A percentile compares a stretch with the other conserved stretches of the same genome.
These are phyloP conservation scores for Paecilomyces fulvus DNA, from an alignment of 2,329 filamentous ascomycete species.

Conservation along the genomic window DNA sequence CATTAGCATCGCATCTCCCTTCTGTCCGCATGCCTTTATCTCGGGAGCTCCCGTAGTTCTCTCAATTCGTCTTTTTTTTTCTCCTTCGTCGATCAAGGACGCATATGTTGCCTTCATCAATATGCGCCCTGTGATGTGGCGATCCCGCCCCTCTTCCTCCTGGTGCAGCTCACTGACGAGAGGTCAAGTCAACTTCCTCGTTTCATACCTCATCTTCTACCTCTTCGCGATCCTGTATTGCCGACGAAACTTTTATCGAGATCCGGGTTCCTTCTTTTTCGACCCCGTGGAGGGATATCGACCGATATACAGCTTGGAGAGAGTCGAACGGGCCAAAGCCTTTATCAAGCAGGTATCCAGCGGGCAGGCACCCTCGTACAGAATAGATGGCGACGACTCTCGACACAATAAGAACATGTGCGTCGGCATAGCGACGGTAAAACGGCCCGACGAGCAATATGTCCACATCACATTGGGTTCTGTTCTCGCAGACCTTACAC, in stretches of 20 bases:
- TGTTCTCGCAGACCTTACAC: conserved; percentile 34
- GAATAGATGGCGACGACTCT: background rate
- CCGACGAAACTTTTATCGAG: conserved; percentile 12
- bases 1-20: background rate
- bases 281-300: conserved; percentile 14
- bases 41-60: background rate
- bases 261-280: conserved; percentile 17
- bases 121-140: background rate
- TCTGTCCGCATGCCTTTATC: background rate
- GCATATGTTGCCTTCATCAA: background rate
- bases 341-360: conserved; percentile 2
- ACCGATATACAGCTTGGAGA: conserved; percentile 12
- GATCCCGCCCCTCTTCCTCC: background rate
- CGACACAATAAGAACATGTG: conserved; percentile 22
- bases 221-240: conserved; percentile 11
- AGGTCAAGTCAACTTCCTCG: background rate
- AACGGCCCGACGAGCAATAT: conserved; percentile 32
- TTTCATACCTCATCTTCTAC: conserved; percentile 8
- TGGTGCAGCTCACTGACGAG: background rate
- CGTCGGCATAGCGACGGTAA: conserved; percentile 37
- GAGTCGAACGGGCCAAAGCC: conserved; percentile 12
- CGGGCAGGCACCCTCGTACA: background rate
- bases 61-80: background rate
- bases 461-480: conserved; percentile 36
- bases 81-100: background rate